Evolutionary conservation across 2,329 filamentous ascomycete genomes (phyloP), one percentile per base, ranked within the genome.

Genomic region (Paracorniculantispora psalliotae): DNA sequence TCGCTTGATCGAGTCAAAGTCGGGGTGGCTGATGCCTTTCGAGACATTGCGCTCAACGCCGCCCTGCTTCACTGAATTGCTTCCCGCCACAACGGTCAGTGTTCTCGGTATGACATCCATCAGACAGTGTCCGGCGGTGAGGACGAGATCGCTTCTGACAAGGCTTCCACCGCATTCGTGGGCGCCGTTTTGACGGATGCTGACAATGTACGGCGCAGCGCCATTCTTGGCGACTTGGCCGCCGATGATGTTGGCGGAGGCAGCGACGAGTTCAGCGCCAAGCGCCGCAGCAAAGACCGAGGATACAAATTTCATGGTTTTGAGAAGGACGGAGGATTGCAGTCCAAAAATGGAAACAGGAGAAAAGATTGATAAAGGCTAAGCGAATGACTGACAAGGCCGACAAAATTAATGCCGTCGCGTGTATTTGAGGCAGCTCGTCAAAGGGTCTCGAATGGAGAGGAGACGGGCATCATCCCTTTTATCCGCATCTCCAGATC

Each of bases 141-240:
- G 56, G 15, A 59, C 39, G 39, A 41, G 4, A 8, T 37, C 25
- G 1, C 9, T 21, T 26, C 21, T 15, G 28, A 59, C 46, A 39
- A 59, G 48, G 7, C 19, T 59, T 48, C 56, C 56, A 17, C 39
- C 56, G 56, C 56, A 59, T 10, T 6, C 12, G 39, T 59, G 56
- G 2, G 10, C 9, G 39, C 48, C 56, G 17, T 52, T n/a, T 17
- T 46, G 15, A 4, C 48, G 28, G 28, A 59, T 51, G 48, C 56
- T 59, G 56, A 59, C 30, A 1, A 59, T 30, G 39, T 21, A 59
- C 3, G 48, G 56, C 5, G 56, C 56, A 21, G 21, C n/a, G 13
- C 39, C 48, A 21, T 19, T 9, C 5, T 4, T 26, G 48, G 39
- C 56, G 13, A 47, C 7, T 37, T 52, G 19, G 28, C 56, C 56